Evolutionary conservation across 169 alveolate species (phyloP).

Genomic region (Cryptosporidium xiaoi): DNA sequence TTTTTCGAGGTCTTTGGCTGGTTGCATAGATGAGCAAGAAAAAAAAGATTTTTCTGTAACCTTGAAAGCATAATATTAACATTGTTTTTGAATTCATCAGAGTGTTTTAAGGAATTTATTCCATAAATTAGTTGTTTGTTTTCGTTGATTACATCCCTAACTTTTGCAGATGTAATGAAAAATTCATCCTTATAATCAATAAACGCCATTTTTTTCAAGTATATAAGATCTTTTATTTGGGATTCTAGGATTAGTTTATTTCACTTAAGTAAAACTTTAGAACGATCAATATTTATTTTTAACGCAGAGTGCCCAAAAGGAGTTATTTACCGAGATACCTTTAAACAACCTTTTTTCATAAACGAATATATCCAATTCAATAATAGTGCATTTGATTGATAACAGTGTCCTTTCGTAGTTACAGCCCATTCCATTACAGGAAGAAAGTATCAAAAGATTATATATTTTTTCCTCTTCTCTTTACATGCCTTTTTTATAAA

Average conservation of each 20-base stretch:
- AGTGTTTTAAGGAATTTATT: constrained; percentile 13
- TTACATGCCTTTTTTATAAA: too few species aligned
- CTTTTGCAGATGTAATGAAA: constrained; percentile 28
- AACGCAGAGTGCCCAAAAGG: too few species aligned
- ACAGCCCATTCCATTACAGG: too few species aligned
- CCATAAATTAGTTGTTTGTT: constrained; percentile 56
- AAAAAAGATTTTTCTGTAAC: constrained; percentile 45
- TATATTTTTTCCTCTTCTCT: too few species aligned
- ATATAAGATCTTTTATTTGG: neutral
- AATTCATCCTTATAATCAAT: neutral
- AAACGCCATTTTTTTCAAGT: neutral
- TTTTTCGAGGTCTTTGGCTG: constrained; percentile 62
- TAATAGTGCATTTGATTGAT: too few species aligned
- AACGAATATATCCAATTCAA: too few species aligned
- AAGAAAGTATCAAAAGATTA: too few species aligned
- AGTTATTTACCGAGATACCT: too few species aligned
- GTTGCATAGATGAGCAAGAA: constrained; percentile 49
- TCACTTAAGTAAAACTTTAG: neutral
- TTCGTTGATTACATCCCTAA: constrained; percentile 26
- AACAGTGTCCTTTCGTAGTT: too few species aligned
- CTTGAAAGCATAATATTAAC: constrained; percentile 38
- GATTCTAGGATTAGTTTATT: neutral
- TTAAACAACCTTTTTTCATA: too few species aligned
- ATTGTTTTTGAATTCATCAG: neutral
- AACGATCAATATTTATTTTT: too few species aligned